Base-by-base conservation (phyloP, 768 basidiomycete species). In the Leccinum olivaceopallidum region DNA sequence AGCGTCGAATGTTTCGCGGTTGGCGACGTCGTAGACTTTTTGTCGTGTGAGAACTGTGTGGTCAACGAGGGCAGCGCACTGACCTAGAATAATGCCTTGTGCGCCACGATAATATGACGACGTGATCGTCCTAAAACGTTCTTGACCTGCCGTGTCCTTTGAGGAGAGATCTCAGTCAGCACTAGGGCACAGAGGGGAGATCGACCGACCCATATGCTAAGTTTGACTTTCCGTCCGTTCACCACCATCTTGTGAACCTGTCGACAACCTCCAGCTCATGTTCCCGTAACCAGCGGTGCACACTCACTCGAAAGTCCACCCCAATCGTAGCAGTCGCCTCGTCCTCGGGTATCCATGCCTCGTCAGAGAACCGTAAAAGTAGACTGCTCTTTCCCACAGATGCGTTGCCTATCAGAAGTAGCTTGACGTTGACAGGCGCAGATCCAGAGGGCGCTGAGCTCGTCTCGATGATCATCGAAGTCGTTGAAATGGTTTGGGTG, bases 111-210 rank as follows among this genome's bases (percentile, higher is more conserved):
- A 99, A 69, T 98, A 99, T 9, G 91, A 93, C 3, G 90, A 90
- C 5, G 97, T 98, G 66, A 99, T 89, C 4, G 95, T 97, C 51
- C 94, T 83, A 71, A 98, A 99, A 6, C 96, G 87, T 75, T 99
- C 97, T 74, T 98, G 96, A 0, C 97, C 96, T 54, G 95, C 94
- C 0, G 94, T 96, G 67, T 97, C 94, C 94, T 95, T 42, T 24
- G 7, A 16, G 3, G 3, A 3, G 3, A 18, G 13, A 5, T 49
- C 12, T 59, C 24, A 58, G 49, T 12, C 14, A n/a, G 22, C 22
- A 55, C 37, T 36, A 24, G 36, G n/a, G 16, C 13, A 16, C 8
- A 20, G 44, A 26, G 20, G 7, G 22, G 1, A 42, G 26, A 24
- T 55, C 18, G n/a, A 75, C 88, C 62, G 67, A 96, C 95, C 97